A percentile compares a stretch with the other conserved stretches of the same genome.
These are phyloP conservation scores for Nyctanthes arbortristis DNA, from an alignment of 257 asterid genomes.

Conservation along the genomic window DNA sequence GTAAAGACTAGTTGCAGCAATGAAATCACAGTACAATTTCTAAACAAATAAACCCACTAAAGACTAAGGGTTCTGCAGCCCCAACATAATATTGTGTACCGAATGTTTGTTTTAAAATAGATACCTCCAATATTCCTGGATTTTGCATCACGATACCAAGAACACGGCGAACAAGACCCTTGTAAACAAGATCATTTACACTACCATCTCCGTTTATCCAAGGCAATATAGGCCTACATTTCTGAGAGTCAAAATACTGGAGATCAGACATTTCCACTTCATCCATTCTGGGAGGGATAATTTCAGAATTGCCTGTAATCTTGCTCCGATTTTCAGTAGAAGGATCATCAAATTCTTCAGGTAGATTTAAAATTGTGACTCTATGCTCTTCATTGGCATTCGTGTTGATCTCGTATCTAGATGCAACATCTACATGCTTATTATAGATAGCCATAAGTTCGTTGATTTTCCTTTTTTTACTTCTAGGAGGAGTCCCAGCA, in stretches of 20 bases:
- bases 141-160: slow-evolving; percentile 87
- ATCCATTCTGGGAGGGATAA: slow-evolving; percentile 31
- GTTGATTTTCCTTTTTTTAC: slow-evolving; percentile 31
- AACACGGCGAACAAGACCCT: slow-evolving; percentile 77
- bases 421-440: slow-evolving; percentile 24
- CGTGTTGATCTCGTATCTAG: slow-evolving; percentile 33
- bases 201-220: slow-evolving; percentile 96
- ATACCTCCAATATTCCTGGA: slow-evolving; percentile 91
- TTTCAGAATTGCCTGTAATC: slow-evolving; percentile 34
- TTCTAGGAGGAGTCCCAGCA: slow-evolving; percentile 27
- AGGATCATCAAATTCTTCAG: slow-evolving; percentile 45
- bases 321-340: slow-evolving; percentile 32
- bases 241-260: slow-evolving; percentile 38
- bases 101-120: slow-evolving; percentile 12
- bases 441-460: slow-evolving; percentile 26
- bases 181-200: slow-evolving; percentile 69
- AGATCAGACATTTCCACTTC: slow-evolving; percentile 28
- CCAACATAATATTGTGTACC: neutral
- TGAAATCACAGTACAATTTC: neutral
- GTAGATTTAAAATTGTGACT: slow-evolving; percentile 77
- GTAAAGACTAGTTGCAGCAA: slow-evolving; percentile 5
- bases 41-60: neutral
- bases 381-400: slow-evolving; percentile 54
- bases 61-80: slow-evolving; percentile 6
- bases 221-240: slow-evolving; percentile 65